phyloP scores from a whole-genome alignment of 2,329 filamentous ascomycete species.

The Neoarthrinium moseri region DNA sequence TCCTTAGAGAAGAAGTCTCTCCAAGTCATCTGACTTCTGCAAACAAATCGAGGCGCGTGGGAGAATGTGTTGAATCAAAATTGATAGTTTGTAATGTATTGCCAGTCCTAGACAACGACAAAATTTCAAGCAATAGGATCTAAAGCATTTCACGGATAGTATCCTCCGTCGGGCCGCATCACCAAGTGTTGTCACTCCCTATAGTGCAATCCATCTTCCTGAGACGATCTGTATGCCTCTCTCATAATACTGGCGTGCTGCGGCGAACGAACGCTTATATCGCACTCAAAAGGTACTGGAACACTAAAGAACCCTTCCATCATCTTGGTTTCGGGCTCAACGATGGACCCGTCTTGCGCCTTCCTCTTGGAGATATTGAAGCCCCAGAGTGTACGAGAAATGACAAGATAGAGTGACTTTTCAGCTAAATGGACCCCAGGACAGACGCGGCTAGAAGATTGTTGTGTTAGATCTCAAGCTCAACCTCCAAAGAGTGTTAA shows the following conservation, averaged over 20 bases:
- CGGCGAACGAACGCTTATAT: not conserved
- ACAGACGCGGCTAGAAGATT: not conserved
- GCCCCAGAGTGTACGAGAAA: not conserved
- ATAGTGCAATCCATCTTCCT: not conserved
- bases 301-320: not conserved
- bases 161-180: too few species aligned
- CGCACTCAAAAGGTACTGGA: not conserved
- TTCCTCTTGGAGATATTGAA: not conserved
- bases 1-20: too few species aligned
- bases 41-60: too few species aligned
- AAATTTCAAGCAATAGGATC: too few species aligned
- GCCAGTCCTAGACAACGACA: too few species aligned
- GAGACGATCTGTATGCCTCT: not conserved
- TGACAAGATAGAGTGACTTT: not conserved
- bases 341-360: not conserved
- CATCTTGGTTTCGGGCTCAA: not conserved
- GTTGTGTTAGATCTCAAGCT: not conserved
- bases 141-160: too few species aligned
- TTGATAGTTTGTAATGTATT: too few species aligned
- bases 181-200: not conserved
- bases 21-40: too few species aligned
- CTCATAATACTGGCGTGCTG: not conserved
- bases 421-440: conserved; percentile 2
- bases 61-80: too few species aligned
- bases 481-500: too few species aligned